phyloP scores from a whole-genome alignment of 768 basidiomycete species.

The Pulveroboletus sp. region DNA sequence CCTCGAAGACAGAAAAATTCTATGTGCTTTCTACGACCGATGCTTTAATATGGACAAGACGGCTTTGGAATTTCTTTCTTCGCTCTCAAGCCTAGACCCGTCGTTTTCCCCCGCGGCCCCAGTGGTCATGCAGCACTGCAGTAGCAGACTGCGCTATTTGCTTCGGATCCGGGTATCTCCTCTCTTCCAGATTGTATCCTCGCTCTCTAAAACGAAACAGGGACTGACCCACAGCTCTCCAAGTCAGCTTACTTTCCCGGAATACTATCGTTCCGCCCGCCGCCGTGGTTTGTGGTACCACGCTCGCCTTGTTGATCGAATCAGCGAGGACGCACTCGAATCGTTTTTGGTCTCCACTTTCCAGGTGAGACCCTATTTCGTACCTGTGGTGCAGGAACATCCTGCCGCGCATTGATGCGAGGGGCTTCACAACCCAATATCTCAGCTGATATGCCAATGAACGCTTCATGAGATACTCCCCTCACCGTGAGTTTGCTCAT shows the following conservation, averaged over 20 bases:
- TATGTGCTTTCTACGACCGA: conserved; percentile 9
- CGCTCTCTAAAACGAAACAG: conserved; percentile 5
- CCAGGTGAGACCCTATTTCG: background rate
- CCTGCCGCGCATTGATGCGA: conserved; percentile 16
- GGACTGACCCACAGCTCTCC: background rate
- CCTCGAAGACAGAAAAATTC: conserved; percentile 6
- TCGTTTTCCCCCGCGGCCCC: conserved; percentile 14
- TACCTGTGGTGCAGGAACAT: background rate
- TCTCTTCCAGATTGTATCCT: conserved; percentile 4
- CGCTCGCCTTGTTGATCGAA: conserved; percentile 4
- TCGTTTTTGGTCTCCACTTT: conserved; percentile 1
- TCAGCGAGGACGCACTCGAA: background rate
- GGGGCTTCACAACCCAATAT: conserved; percentile 13
- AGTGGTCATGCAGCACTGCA: background rate
- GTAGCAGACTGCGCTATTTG: conserved; percentile 1
- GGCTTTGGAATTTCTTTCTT: conserved; percentile 10
- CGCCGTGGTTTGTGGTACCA: background rate
- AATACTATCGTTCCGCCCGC: background rate
- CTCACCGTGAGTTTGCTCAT: background rate
- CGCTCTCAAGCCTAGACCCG: background rate
- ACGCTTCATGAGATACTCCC: background rate
- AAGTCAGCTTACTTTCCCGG: conserved; percentile 2
- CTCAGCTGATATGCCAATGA: background rate
- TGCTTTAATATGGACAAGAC: conserved; percentile 12
- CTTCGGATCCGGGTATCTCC: conserved; percentile 10